phyloP scores from a whole-genome alignment of 2,329 filamentous ascomycete genomes.

The Fusarium sp. region DNA sequence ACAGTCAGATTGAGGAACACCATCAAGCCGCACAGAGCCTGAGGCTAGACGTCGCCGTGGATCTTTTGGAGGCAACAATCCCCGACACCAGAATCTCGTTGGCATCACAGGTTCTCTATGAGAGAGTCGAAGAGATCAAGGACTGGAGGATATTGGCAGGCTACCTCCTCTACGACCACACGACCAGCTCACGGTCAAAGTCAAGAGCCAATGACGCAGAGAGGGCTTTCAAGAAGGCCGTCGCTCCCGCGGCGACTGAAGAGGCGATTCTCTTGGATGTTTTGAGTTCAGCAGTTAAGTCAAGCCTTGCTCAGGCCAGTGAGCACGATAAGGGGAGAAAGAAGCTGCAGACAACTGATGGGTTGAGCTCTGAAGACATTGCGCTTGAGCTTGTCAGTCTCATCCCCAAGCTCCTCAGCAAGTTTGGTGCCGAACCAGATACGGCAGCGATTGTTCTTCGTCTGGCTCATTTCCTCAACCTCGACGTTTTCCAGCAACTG shows the following conservation, averaged over 20 bases:
- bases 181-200: conserved; percentile 66
- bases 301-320: conserved; percentile 73
- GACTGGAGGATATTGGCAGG: conserved; percentile 91
- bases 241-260: conserved; percentile 80
- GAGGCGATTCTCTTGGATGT: conserved; percentile 90
- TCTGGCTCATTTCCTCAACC: conserved; percentile 85
- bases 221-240: conserved; percentile 74
- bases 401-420: conserved; percentile 89
- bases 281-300: conserved; percentile 83
- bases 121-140: conserved; percentile 81
- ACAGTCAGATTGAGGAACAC: conserved; percentile 74
- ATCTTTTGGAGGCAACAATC: conserved; percentile 71
- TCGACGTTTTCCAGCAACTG: conserved; percentile 89
- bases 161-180: conserved; percentile 94
- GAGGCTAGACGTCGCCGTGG: conserved; percentile 62
- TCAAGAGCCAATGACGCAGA: conserved; percentile 67
- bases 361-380: conserved; percentile 80
- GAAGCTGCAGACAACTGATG: conserved; percentile 70
- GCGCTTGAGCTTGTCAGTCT: conserved; percentile 81
- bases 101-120: conserved; percentile 86
- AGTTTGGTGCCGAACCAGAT: conserved; percentile 89
- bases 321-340: conserved; percentile 73
- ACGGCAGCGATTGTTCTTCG: conserved; percentile 88
- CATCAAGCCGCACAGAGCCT: conserved; percentile 60
- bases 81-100: conserved; percentile 86